A percentile compares a stretch with the other conserved stretches of the same genome.
Evolutionary conservation across 352 stramenopile genomes (phyloP).

Genomic region (Pythium phragmitis): DNA sequence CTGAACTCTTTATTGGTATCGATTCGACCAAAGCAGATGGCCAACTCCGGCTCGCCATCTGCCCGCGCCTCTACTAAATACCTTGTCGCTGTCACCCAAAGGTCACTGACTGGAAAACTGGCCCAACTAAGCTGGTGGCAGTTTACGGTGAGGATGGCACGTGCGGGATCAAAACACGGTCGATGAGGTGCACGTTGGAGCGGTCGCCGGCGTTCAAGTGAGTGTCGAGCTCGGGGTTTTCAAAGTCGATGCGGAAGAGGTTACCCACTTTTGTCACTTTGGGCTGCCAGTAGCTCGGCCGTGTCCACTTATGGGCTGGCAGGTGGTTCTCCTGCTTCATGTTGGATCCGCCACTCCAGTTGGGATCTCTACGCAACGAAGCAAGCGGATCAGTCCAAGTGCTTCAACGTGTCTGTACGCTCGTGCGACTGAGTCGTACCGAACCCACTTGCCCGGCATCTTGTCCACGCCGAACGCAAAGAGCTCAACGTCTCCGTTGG

Average conservation of each 20-base stretch:
- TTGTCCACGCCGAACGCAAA: slow-evolving; percentile 89
- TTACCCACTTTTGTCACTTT: slow-evolving; percentile 82
- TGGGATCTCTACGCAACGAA: slow-evolving; percentile 50
- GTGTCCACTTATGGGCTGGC: slow-evolving; percentile 69
- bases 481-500: slow-evolving; percentile 73
- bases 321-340: slow-evolving; percentile 53
- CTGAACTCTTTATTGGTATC: not conserved
- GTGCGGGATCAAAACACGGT: slow-evolving; percentile 45
- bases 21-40: not conserved
- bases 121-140: slow-evolving; percentile 1
- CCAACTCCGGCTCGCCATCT: not conserved
- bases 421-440: slow-evolving; percentile 33
- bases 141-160: not conserved
- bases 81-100: not conserved
- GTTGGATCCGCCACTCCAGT: slow-evolving; percentile 69
- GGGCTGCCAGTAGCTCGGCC: slow-evolving; percentile 82
- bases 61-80: not conserved
- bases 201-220: slow-evolving; percentile 78
- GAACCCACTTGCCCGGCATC: slow-evolving; percentile 84
- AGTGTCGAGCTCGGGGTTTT: slow-evolving; percentile 70
- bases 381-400: slow-evolving; percentile 10
- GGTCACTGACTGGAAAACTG: not conserved
- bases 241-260: slow-evolving; percentile 82
- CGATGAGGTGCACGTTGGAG: slow-evolving; percentile 80
- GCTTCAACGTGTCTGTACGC: not conserved